A percentile compares a stretch with the other conserved stretches of the same genome.
These are phyloP conservation scores for Podospora anserina DNA, from an alignment of 495 filamentous ascomycete species.

Conservation along the genomic window DNA sequence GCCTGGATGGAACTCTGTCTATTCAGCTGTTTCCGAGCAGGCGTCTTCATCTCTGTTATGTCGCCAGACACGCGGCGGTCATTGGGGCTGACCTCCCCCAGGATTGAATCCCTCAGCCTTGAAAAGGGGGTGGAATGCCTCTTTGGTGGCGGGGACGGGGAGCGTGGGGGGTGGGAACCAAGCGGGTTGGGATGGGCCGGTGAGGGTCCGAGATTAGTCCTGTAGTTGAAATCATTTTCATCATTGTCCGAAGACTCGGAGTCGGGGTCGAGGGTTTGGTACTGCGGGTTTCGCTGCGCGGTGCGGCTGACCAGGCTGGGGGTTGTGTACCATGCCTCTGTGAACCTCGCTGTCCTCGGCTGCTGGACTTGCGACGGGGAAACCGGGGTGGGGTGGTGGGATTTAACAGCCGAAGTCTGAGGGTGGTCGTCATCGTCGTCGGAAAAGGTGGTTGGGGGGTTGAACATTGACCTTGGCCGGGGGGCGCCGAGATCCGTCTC, in stretches of 20 bases:
- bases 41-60: conserved; percentile 27
- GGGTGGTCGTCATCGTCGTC: background rate
- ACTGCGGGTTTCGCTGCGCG: conserved; percentile 42
- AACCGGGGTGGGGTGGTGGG: conserved; percentile 17
- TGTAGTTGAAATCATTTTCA: conserved; percentile 17
- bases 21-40: conserved; percentile 21
- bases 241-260: conserved; percentile 25
- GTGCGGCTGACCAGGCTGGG: conserved; percentile 54
- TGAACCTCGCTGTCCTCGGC: conserved; percentile 58
- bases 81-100: conserved; percentile 45
- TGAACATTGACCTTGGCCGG: conserved; percentile 26
- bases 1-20: conserved; percentile 50
- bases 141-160: conserved; percentile 13
- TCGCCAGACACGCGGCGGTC: conserved; percentile 36
- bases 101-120: conserved; percentile 31
- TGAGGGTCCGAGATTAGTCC: background rate
- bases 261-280: conserved; percentile 29
- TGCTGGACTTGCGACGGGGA: conserved; percentile 30
- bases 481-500: conserved; percentile 34
- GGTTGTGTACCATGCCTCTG: conserved; percentile 56
- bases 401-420: conserved; percentile 26
- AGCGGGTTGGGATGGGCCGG: conserved; percentile 20
- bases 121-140: conserved; percentile 29
- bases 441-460: conserved; percentile 6
- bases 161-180: conserved; percentile 20